Base-by-base conservation (phyloP, 306 rosid genomes). In the Canavalia gladiata region DNA sequence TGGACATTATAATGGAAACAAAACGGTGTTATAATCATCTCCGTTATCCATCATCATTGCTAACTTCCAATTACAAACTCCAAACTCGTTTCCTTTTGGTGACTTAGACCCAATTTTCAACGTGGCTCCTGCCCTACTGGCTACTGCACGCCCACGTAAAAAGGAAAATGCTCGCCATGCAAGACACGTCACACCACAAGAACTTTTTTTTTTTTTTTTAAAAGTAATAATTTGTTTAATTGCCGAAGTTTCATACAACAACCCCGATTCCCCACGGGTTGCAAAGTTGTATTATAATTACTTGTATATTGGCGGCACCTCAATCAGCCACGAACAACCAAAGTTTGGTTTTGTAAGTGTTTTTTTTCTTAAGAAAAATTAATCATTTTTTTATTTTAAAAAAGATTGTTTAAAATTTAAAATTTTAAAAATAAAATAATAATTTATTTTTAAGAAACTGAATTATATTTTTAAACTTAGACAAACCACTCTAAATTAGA, bases 1-100 rank as follows among this genome's bases (percentile, higher is more conserved):
- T 1, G 29, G n/a, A 78, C 45, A 25, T 18, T 25, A 31, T 72
- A 72, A 42, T 29, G 41, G 39, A 47, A 30, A 55, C 54, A 29
- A 51, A 67, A 43, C 39, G 45, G 50, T 66, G 64, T 50, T 76
- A 45, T 35, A 30, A 75, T 49, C 50, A 60, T 45, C 69, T 67
- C 68, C 46, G 13, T 74, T 49, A n/a, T 76, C 31, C 3, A 55
- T 56, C 63, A 57, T 75, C 57, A 54, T 45, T 55, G 28, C 35
- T 60, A 60, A 60, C 71, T 74, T 81, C 76, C 64, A 55, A 74
- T 74, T 63, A 78, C 69, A 73, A 52, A 74, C 70, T 54, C 54
- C 75, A 41, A 33, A 52, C 76, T 42, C 70, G 79, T 71, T 46
- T 46, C 64, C 25, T 58, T 58, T 54, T 74, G 28, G 68, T 72